Evolutionary conservation across 192 early-diverging fungal genomes (phyloP).

Genomic region (Entophlyctis luteolus): DNA sequence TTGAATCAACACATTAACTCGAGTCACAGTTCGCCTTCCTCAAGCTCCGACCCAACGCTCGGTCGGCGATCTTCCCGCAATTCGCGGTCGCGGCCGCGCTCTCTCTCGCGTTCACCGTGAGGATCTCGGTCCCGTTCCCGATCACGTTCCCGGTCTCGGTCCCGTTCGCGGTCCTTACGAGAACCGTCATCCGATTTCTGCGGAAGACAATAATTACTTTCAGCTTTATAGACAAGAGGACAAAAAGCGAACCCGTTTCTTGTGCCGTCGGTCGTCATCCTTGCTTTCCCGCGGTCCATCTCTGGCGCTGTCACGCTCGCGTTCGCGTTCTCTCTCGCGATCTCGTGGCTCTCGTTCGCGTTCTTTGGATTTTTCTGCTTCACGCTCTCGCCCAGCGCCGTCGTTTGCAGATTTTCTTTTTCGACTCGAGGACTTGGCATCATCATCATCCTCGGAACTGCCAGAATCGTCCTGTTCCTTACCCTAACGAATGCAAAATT

Average conservation of each 20-base stretch:
- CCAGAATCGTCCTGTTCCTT: constrained; percentile 25
- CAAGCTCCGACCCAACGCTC: not conserved
- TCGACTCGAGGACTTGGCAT: constrained; percentile 42
- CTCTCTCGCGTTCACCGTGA: constrained; percentile 17
- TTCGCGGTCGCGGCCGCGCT: constrained; percentile 36
- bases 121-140: constrained; percentile 11
- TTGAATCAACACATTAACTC: too few species aligned
- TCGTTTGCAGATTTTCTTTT: not conserved
- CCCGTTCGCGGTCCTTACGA: constrained; percentile 15
- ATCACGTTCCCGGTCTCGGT: constrained; percentile 1
- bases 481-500: constrained; percentile 3
- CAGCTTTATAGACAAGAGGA: too few species aligned
- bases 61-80: not conserved
- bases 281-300: constrained; percentile 36
- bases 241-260: not conserved
- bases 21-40: not conserved
- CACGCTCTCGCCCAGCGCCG: constrained; percentile 9
- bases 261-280: constrained; percentile 33
- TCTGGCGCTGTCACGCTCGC: not conserved
- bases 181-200: not conserved
- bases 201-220: not conserved
- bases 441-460: constrained; percentile 59
- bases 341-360: constrained; percentile 7
- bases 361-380: not conserved
- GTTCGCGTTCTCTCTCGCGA: constrained; percentile 7